Conservation (phyloP, 495 filamentous ascomycete species). For the Penicillium alfredii region DNA sequence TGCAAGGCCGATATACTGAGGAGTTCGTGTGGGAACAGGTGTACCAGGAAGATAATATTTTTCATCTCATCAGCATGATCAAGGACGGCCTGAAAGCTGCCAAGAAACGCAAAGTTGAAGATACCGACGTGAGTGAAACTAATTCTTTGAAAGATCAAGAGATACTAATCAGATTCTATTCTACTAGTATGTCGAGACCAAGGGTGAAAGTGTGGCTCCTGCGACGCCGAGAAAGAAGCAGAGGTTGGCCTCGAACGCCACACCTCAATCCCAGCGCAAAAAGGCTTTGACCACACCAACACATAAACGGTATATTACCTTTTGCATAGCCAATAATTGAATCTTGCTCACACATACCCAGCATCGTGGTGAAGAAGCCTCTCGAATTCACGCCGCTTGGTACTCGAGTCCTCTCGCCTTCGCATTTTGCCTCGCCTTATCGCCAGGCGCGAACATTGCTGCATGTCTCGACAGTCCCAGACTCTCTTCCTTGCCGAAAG, state of each 20-base stretch:
- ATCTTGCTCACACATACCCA: slow-evolving; percentile 17
- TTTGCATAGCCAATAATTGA: neutral
- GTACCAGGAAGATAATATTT: slow-evolving; percentile 62
- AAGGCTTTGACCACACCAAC: slow-evolving; percentile 61
- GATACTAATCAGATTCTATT: slow-evolving; percentile 9
- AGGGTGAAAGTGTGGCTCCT: slow-evolving; percentile 44
- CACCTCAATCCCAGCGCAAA: slow-evolving; percentile 50
- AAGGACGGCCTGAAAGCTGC: slow-evolving; percentile 57
- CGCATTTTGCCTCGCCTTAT: slow-evolving; percentile 76
- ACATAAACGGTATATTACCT: slow-evolving; percentile 50
- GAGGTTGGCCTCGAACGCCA: slow-evolving; percentile 50
- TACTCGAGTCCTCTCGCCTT: slow-evolving; percentile 75
- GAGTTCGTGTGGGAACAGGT: slow-evolving; percentile 91
- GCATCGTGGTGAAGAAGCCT: slow-evolving; percentile 79
- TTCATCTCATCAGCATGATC: slow-evolving; percentile 56
- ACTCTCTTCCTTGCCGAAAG: slow-evolving; percentile 85
- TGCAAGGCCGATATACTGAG: slow-evolving; percentile 84
- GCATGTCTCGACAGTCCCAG: slow-evolving; percentile 88
- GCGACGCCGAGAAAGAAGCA: slow-evolving; percentile 55
- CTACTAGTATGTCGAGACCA: slow-evolving; percentile 36
- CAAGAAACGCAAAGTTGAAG: slow-evolving; percentile 38
- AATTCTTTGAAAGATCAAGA: neutral
- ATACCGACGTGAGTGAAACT: slow-evolving; percentile 42
- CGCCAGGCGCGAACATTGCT: slow-evolving; percentile 82
- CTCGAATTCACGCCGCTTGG: slow-evolving; percentile 93